These are phyloP conservation scores for Citrus cavaleriei DNA, from an alignment of 345 rosid species.

Conservation along the genomic window DNA sequence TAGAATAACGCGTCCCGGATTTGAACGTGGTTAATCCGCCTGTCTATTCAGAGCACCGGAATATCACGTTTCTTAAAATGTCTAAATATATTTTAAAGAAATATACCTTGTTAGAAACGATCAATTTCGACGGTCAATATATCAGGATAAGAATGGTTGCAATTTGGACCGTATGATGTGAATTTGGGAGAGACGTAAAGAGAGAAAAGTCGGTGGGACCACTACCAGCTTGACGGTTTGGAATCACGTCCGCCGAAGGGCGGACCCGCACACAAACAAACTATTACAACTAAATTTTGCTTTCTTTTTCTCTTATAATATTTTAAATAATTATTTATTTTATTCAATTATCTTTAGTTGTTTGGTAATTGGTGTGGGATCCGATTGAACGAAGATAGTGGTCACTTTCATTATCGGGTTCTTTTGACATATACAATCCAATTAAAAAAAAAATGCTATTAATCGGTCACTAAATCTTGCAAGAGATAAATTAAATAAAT, in stretches of 20 bases:
- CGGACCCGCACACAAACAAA: conserved; percentile 15
- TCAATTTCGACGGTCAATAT: conserved; percentile 18
- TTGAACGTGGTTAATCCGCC: neutral
- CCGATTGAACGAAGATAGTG: conserved; percentile 8
- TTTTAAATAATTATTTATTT: neutral
- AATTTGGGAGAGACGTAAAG: conserved; percentile 17
- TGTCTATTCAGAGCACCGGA: neutral
- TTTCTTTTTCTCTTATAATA: neutral
- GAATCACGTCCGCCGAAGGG: conserved; percentile 19
- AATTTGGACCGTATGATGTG: conserved; percentile 25
- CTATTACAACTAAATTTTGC: conserved; percentile 12
- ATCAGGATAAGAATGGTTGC: neutral
- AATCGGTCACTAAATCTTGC: neutral
- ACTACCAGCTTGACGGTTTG: conserved; percentile 15
- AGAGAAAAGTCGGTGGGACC: conserved; percentile 25
- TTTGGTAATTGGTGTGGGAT: conserved; percentile 10
- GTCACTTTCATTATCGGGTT: conserved; percentile 22
- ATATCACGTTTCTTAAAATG: neutral
- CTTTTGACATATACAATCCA: conserved; percentile 1
- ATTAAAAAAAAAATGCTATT: neutral
- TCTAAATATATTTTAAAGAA: neutral
- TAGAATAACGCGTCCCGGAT: no score
- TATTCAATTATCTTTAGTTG: neutral
- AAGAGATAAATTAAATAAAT: conserved; percentile 7
- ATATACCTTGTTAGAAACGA: neutral